Percentiles rank a stretch among this genome's conserved stretches.
Evolutionary conservation across 73 alveolate species (phyloP).

Genomic region (Tetrahymena malaccensis): DNA sequence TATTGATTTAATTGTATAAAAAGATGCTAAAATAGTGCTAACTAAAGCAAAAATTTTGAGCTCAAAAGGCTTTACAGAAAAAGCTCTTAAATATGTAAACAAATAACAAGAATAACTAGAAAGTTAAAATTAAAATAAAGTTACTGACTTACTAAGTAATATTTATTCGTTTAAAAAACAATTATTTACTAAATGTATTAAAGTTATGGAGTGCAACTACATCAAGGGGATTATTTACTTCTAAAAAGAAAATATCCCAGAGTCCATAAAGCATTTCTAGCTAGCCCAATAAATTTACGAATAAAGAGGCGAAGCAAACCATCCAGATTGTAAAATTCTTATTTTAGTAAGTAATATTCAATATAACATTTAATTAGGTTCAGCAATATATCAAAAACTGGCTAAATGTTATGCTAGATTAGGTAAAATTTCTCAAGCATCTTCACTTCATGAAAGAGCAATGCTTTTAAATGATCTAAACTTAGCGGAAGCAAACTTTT

Average conservation of each 20-base stretch:
- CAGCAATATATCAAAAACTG: neutral
- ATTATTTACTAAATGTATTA: neutral
- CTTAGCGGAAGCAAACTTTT: neutral
- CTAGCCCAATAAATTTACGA: neutral
- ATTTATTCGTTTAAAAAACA: neutral
- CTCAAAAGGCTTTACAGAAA: neutral
- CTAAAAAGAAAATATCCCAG: neutral
- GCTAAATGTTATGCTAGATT: neutral
- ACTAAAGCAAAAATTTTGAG: neutral
- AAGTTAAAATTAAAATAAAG: neutral
- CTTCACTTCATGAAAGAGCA: neutral
- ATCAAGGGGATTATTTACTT: neutral
- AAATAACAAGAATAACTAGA: neutral
- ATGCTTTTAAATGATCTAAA: neutral
- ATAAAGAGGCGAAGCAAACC: neutral
- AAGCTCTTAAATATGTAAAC: neutral
- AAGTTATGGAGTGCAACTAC: neutral
- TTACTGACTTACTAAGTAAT: neutral
- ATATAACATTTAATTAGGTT: neutral
- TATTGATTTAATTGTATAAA: neutral
- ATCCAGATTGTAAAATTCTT: neutral
- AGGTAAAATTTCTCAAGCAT: neutral
- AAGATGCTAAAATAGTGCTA: neutral
- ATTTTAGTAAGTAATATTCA: neutral
- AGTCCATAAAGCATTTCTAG: neutral